Evolutionary conservation across 2,329 filamentous ascomycete species (phyloP).

Genomic region (Conoideocrella luteorostrata): DNA sequence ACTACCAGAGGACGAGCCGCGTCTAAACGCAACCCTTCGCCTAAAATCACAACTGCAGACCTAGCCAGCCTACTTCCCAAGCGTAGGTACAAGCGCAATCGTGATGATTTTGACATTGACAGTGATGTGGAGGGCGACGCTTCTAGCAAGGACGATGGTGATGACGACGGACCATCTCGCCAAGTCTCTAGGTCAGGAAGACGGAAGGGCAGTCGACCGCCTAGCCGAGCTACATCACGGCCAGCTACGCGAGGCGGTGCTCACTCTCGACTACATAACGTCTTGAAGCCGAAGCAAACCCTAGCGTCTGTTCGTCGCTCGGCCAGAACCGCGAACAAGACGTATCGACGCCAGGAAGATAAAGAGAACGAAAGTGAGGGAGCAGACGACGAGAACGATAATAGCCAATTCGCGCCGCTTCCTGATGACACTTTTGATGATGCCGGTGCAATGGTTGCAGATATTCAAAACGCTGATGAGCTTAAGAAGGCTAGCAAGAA

Average conservation of each 20-base stretch:
- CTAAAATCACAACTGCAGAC: constrained; percentile 47
- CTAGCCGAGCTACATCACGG: constrained; percentile 18
- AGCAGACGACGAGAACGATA: constrained; percentile 29
- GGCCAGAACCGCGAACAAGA: constrained; percentile 28
- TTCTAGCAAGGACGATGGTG: constrained; percentile 36
- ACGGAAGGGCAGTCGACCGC: constrained; percentile 25
- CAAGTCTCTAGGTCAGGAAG: constrained; percentile 30
- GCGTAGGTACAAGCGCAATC: constrained; percentile 36
- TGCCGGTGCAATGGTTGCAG: constrained; percentile 23
- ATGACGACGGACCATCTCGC: constrained; percentile 52
- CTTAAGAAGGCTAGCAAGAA: constrained; percentile 54
- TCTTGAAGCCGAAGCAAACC: constrained; percentile 18
- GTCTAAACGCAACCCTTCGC: constrained; percentile 27
- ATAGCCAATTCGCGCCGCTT: constrained; percentile 34
- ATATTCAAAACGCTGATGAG: constrained; percentile 39
- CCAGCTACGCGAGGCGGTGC: not conserved
- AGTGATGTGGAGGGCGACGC: constrained; percentile 43
- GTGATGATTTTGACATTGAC: constrained; percentile 33
- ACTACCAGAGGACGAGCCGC: constrained; percentile 24
- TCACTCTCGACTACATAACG: constrained; percentile 5
- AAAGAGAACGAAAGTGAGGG: constrained; percentile 51
- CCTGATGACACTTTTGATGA: constrained; percentile 39
- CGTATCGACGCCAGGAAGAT: constrained; percentile 49
- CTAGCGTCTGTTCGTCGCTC: constrained; percentile 15
- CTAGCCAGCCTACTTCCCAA: constrained; percentile 49